These are phyloP conservation scores for Galerina sulciceps DNA, from an alignment of 768 basidiomycete species.

Conservation along the genomic window DNA sequence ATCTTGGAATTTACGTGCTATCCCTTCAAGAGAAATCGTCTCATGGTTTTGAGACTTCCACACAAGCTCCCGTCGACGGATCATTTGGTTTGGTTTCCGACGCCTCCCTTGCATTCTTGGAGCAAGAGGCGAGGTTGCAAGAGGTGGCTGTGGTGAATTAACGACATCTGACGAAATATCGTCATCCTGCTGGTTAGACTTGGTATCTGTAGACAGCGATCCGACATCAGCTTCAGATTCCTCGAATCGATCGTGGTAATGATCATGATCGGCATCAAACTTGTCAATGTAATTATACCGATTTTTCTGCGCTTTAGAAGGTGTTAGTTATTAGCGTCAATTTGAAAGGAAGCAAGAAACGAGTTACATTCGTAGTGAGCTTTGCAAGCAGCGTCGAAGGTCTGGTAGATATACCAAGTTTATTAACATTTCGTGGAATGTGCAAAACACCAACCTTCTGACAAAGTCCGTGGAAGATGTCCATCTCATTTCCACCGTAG, in stretches of 20 bases:
- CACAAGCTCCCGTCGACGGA: background rate
- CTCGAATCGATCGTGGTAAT: no score
- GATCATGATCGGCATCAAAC: no score
- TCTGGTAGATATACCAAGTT: background rate
- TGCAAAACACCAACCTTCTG: background rate
- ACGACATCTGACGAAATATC: no score
- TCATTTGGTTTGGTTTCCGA: background rate
- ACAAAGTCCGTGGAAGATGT: background rate
- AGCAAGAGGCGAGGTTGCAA: no score
- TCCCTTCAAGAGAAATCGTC: background rate
- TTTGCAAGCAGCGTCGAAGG: background rate
- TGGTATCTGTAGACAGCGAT: no score
- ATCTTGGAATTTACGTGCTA: background rate
- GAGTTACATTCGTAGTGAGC: conserved; percentile 1
- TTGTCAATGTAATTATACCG: background rate
- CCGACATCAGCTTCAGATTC: no score
- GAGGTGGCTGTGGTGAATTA: no score
- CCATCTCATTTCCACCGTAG: background rate
- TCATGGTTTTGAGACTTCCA: background rate
- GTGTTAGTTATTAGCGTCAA: background rate
- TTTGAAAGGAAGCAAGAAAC: background rate
- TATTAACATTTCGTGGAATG: background rate
- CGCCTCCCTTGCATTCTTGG: no score
- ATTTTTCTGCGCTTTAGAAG: background rate
- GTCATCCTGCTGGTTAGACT: no score